Conservation (phyloP, 768 basidiomycete genomes). For the Serendipita sp. region DNA sequence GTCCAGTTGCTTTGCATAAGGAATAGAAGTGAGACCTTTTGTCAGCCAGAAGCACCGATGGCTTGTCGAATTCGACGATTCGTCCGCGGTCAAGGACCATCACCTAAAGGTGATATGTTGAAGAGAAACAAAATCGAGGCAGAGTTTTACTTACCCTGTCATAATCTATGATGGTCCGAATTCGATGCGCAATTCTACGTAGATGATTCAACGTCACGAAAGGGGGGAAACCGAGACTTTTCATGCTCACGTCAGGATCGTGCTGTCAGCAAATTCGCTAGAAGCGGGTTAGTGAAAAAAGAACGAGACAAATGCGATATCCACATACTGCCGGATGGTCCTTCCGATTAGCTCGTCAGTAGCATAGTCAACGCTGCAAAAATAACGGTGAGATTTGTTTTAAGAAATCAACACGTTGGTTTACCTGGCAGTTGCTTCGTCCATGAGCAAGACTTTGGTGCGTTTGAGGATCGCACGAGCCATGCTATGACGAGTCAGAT, state of each 20-base stretch:
- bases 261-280: slow-evolving; percentile 66
- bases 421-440: slow-evolving; percentile 63
- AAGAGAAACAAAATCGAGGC: not conserved
- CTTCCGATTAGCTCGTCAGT: slow-evolving; percentile 78
- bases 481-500: slow-evolving; percentile 33
- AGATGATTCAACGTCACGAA: slow-evolving; percentile 9
- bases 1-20: slow-evolving; percentile 12
- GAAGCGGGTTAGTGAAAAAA: not conserved
- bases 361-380: slow-evolving; percentile 55
- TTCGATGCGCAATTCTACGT: slow-evolving; percentile 50
- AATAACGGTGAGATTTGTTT: no score
- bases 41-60: slow-evolving; percentile 8
- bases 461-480: slow-evolving; percentile 71
- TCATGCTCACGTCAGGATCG: slow-evolving; percentile 43
- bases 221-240: no score
- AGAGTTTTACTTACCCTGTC: slow-evolving; percentile 44
- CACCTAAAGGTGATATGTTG: slow-evolving; percentile 29
- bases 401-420: not conserved
- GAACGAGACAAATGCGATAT: not conserved
- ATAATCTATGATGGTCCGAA: slow-evolving; percentile 71
- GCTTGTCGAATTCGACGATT: slow-evolving; percentile 57
- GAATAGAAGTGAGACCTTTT: slow-evolving; percentile 11
- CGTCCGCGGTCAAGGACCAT: slow-evolving; percentile 65
- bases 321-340: slow-evolving; percentile 61
- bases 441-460: slow-evolving; percentile 69